Base-by-base conservation (phyloP, 257 asterid species). In the Handroanthus guayacan region DNA sequence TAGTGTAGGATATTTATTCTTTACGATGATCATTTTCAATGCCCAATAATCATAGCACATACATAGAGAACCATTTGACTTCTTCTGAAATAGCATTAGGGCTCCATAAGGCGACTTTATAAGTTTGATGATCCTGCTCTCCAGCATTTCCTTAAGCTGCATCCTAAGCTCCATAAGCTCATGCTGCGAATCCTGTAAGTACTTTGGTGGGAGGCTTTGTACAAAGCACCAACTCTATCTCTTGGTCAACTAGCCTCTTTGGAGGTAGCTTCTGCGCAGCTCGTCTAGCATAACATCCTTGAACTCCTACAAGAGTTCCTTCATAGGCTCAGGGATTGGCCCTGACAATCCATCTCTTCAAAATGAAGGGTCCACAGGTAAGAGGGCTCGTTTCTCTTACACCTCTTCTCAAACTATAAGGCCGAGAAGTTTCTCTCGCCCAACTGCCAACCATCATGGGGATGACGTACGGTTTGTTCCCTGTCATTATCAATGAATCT, bases 31-130 rank as follows among this genome's bases (percentile, higher is more conserved):
- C 14, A 20, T 60, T n/a, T 60, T 60, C 43, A 60, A 60, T 9
- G 66, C 66, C 43, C 66, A 9, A 60, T 60, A 60, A 13, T 60
- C n/a, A 9, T 3, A 60, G n/a, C 66, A 20, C 13, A 60, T 60
- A 1, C 43, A 3, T 7, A 60, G 41, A 4, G 66, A 56, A 2
- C 62, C 31, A 17, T 56, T 9, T 4, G 34, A 13, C 34, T 56
- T 56, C 2, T 56, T 56, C 9, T 56, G 25, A 20, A 34, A 60
- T 20, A 34, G n/a, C 5, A 20, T 1, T 0, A 12, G 41, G 0
- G 43, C 66, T 7, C 66, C 43, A 25, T 25, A 60, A 2, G 41
- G 13, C 62, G 25, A 60, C 25, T 60, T 60, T 2, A 9, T 41
- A 4, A 2, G 43, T 34, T 8, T 6, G 14, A 60, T 34, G 39